These are phyloP conservation scores for Epichloe aotearoae DNA, from an alignment of 2,329 filamentous ascomycete genomes.

Conservation along the genomic window DNA sequence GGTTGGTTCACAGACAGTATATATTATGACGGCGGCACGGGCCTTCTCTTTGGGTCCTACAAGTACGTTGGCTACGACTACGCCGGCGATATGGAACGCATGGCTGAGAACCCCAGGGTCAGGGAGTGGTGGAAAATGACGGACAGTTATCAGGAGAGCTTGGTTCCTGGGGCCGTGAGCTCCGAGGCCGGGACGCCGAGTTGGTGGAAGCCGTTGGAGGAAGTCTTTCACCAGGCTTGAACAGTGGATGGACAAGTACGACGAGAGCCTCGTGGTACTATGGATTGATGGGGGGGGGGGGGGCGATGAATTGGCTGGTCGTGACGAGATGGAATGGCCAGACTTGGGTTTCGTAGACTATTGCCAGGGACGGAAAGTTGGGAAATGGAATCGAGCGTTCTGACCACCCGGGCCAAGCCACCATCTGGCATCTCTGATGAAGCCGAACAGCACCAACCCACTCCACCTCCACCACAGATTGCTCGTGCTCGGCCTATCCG, in stretches of 20 bases:
- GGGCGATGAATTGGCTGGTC: background rate
- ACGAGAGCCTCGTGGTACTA: background rate
- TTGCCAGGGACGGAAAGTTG: too few relatives aligned
- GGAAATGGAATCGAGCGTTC: too few relatives aligned
- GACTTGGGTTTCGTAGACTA: too few relatives aligned
- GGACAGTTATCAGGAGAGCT: slow-evolving; percentile 56
- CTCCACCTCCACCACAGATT: too few relatives aligned
- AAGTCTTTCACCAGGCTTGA: slow-evolving; percentile 52
- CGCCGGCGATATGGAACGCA: slow-evolving; percentile 61
- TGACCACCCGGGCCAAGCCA: too few relatives aligned
- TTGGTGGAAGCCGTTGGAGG: slow-evolving; percentile 58
- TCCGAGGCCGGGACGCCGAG: slow-evolving; percentile 45
- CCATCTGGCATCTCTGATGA: too few relatives aligned
- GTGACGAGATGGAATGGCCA: too few relatives aligned
- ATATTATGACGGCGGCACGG: slow-evolving; percentile 49
- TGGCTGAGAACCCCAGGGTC: slow-evolving; percentile 60
- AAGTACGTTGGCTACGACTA: slow-evolving; percentile 67
- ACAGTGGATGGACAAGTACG: background rate
- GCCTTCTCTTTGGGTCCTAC: slow-evolving; percentile 61
- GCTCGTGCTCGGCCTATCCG: too few relatives aligned
- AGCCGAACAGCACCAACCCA: too few relatives aligned
- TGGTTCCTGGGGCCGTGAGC: slow-evolving; percentile 45
- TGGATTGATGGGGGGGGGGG: too few relatives aligned
- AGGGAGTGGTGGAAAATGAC: slow-evolving; percentile 74
- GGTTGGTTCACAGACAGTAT: slow-evolving; percentile 46